These are phyloP conservation scores for Beta vulgaris DNA, from an alignment of 148 eudicot species.

Conservation along the genomic window DNA sequence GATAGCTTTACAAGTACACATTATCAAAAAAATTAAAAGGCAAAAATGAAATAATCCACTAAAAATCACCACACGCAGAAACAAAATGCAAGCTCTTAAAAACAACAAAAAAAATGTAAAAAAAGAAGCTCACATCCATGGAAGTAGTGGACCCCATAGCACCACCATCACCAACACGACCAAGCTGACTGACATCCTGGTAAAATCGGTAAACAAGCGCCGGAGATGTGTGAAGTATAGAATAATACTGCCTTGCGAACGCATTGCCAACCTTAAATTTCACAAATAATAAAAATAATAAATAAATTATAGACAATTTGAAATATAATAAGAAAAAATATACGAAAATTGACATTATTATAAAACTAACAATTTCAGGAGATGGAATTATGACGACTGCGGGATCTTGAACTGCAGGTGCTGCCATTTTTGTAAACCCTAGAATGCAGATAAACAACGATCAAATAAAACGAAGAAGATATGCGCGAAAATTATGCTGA, in stretches of 20 bases:
- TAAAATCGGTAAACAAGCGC: conserved; percentile 63
- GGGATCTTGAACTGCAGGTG: conserved; percentile 2
- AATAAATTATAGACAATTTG: background rate
- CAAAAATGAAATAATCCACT: background rate
- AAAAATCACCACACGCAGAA: background rate
- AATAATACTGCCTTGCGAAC: conserved; percentile 73
- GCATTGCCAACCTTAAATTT: conserved; percentile 80
- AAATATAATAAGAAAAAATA: background rate
- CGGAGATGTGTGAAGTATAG: conserved; percentile 70
- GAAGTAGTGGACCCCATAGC: conserved; percentile 56
- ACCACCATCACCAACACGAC: conserved; percentile 57
- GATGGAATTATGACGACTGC: background rate
- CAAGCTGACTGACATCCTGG: conserved; percentile 66
- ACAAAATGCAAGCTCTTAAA: too few relatives aligned
- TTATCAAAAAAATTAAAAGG: background rate
- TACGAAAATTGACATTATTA: background rate
- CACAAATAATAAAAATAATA: background rate
- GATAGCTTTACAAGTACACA: background rate
- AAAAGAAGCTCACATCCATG: conserved; percentile 56
- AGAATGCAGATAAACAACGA: background rate
- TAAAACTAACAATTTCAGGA: conserved; percentile 21
- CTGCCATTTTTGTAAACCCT: background rate
- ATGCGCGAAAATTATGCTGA: background rate
- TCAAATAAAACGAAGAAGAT: background rate
- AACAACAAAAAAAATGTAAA: background rate